Evolutionary conservation across 345 rosid genomes (phyloP), one percentile per base, ranked within the genome.

Genomic region (Melaleuca quinquenervia): DNA sequence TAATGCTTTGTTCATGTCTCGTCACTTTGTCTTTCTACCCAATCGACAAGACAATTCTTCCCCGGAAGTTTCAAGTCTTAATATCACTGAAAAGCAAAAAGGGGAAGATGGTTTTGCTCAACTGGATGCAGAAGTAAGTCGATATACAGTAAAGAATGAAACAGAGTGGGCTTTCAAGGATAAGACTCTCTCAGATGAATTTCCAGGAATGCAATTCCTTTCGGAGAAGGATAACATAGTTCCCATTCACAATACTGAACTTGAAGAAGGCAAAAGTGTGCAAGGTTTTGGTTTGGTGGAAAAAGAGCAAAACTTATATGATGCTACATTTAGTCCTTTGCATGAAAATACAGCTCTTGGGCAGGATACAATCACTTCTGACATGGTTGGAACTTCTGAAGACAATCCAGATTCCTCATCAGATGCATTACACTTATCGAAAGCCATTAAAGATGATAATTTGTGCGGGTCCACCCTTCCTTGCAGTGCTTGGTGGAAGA

Each of bases 401-500:
- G 83, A 49, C 41, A 88, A 74, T 27, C 75, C 89, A n/a, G 88
- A 87, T 85, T 87, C 87, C 52, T 86, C 92, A 27, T 75, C 87
- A 20, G 96, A 90, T 60, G 84, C 82, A 48, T 88, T 94, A 53
- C 85, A 84, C 10, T 86, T 89, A 22, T 87, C 89, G 21, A 87
- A 89, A 86, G 83, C 91, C 64, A 55, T 87, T 44, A 85, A 91
- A 88, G 97, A 92, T 82, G 94, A 86, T 50, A 83, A 92, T 85
- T 84, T 45, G 52, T 82, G 85, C 86, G 91, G 75, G 52, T 86
- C 95, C 60, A 86, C 87, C 80, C 94, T 94, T 74, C 98, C 99
- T 32, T 92, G 95, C 82, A 94, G 92, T 86, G 96, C 98, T 64
- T 96, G 99, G 99, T 98, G 99, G 99, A 98, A 92, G 93, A 94